These are phyloP conservation scores for Populus davidiana DNA, from an alignment of 345 rosid genomes.

Conservation along the genomic window DNA sequence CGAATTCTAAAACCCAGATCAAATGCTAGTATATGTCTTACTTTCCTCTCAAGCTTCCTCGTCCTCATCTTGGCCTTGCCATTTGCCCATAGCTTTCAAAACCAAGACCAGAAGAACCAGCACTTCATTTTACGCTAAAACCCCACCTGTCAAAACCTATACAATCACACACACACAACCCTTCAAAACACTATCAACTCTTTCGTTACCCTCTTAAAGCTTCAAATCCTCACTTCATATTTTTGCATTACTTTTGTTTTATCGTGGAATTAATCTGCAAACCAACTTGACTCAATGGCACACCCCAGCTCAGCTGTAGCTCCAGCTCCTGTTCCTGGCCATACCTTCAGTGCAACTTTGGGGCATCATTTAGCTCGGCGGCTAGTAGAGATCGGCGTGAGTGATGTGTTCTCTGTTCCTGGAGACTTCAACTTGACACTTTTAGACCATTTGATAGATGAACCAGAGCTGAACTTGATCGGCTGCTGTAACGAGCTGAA, in stretches of 20 bases:
- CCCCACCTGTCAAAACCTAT: constrained; percentile 7
- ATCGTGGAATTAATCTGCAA: constrained; percentile 37
- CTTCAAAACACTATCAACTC: not conserved
- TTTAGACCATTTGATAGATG: constrained; percentile 57
- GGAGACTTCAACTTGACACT: constrained; percentile 69
- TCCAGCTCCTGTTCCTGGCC: constrained; percentile 16
- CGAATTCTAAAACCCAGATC: not conserved
- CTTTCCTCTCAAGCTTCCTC: not conserved
- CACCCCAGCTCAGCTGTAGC: constrained; percentile 23
- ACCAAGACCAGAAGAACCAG: not conserved
- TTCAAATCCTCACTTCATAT: not conserved
- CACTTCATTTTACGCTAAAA: not conserved
- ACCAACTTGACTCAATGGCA: constrained; percentile 32
- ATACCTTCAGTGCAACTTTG: constrained; percentile 35
- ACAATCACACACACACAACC: not conserved
- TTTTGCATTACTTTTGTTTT: not conserved
- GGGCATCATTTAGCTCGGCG: constrained; percentile 62
- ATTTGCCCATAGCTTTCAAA: constrained; percentile 12
- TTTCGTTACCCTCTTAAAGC: not conserved
- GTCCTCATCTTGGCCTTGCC: not conserved
- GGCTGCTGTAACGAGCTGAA: constrained; percentile 82
- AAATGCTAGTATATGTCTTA: not conserved
- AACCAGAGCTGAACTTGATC: constrained; percentile 50
- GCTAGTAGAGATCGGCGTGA: constrained; percentile 65
- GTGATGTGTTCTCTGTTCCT: constrained; percentile 68